phyloP scores from a whole-genome alignment of 352 stramenopile genomes.

The Phytophthora aleatoria region DNA sequence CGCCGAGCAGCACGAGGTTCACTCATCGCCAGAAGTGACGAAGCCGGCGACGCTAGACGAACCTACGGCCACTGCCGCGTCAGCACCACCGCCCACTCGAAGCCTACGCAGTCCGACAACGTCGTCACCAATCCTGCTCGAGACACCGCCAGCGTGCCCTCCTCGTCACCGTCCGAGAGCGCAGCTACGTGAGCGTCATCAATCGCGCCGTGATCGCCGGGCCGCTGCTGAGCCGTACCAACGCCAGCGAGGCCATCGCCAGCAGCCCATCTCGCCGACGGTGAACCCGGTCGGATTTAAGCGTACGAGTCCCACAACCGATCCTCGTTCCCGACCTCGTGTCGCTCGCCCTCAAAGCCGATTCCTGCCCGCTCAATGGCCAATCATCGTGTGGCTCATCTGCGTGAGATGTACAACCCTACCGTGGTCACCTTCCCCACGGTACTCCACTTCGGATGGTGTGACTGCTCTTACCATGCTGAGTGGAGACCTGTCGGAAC shows the following conservation, averaged over 20 bases:
- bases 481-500: background rate
- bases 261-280: too few relatives aligned
- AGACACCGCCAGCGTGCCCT: background rate
- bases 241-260: background rate
- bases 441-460: background rate
- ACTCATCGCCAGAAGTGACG: background rate
- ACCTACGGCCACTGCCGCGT: background rate
- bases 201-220: background rate
- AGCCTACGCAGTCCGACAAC: conserved; percentile 1
- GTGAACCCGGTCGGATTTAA: background rate
- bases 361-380: background rate
- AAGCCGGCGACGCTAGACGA: background rate
- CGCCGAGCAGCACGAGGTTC: background rate
- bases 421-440: background rate
- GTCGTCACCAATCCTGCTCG: background rate
- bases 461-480: background rate
- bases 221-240: background rate
- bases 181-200: background rate
- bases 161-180: background rate
- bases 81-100: background rate
- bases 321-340: background rate
- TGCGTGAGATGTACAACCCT: background rate
- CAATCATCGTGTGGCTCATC: too few relatives aligned
- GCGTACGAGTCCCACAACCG: background rate
- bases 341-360: background rate